Base-by-base conservation (phyloP, 2,329 filamentous ascomycete genomes). In the Neofusicoccum laricinum region DNA sequence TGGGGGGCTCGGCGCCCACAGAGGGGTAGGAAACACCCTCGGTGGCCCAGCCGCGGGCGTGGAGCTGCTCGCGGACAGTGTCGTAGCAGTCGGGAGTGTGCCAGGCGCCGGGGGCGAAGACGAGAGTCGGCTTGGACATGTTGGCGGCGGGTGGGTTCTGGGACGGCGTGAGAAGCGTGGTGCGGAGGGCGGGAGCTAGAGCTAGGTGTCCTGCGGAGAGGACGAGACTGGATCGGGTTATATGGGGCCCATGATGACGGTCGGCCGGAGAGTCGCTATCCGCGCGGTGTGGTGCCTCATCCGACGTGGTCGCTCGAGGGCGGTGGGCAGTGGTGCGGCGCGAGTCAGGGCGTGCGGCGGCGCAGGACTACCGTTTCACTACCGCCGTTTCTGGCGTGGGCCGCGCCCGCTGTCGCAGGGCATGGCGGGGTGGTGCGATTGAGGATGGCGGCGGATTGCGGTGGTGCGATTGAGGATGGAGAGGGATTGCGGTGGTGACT, bases 51-150 rank as follows among this genome's bases (percentile, higher is more conserved):
- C 73, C 73, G 19, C 68, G 59, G 4, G 64, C 66, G 61, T 74
- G 65, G 11, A 79, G 73, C 34, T 71, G 69, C 17, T 61, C 49
- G 11, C 65, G 70, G 11, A 77, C 67, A 7, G 61, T 61, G 2
- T 66, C 68, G 65, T 72, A 76, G 68, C 61, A 69, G 7, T 61
- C 65, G 19, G 77, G 76, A 1, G 67, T 67, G 69, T 80, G 77
- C 75, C 74, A 77, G 32, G 73, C 75, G 5, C 77, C 77, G 12
- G 76, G 75, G 3, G 79, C 65, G 41, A 78, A 68, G 63, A 80
- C 70, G 46, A 79, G 69, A 3, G 73, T 70, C 0, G 76, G 75
- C 67, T 76, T 66, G 40, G 51, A 57, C 50, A 58, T 58, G 41
- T 34, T 36, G 45, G 43, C 19, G 58, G 19, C 12, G 58, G 4